Conservation (phyloP, 2,329 filamentous ascomycete species). For the Tolypocladium ophioglossoides region DNA sequence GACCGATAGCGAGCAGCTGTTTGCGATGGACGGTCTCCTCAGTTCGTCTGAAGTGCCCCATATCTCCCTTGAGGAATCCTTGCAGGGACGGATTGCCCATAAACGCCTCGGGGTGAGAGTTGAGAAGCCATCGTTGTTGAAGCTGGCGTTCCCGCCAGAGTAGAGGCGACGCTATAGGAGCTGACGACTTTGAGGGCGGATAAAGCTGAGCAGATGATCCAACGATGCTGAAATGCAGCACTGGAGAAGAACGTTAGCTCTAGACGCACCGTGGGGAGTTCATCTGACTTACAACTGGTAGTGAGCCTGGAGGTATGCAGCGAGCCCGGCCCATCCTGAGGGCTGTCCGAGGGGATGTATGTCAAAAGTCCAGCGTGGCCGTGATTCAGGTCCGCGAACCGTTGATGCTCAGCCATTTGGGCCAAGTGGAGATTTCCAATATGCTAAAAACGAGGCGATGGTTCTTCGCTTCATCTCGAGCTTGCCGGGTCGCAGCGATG, state of each 20-base stretch:
- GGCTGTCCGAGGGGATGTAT: conserved; percentile 16
- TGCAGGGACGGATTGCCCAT: conserved; percentile 23
- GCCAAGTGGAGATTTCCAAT: conserved; percentile 18
- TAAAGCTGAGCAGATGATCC: conserved; percentile 24
- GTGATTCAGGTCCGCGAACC: conserved; percentile 19
- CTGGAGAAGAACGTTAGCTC: conserved; percentile 9
- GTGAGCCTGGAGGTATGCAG: conserved; percentile 20
- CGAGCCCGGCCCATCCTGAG: conserved; percentile 13
- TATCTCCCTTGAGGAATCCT: conserved; percentile 25
- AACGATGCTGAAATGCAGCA: conserved; percentile 19
- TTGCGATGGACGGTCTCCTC: conserved; percentile 13
- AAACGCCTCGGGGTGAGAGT: conserved; percentile 39
- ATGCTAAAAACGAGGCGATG: conserved; percentile 12
- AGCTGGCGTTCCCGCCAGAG: conserved; percentile 19
- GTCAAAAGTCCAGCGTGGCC: conserved; percentile 22
- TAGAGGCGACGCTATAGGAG: conserved; percentile 12
- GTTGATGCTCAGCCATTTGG: conserved; percentile 27
- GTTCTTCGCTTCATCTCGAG: conserved; percentile 23
- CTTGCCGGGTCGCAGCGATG: background rate
- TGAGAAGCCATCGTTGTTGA: conserved; percentile 39
- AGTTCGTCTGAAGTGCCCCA: conserved; percentile 16
- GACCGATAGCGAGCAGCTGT: conserved; percentile 43
- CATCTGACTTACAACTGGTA: conserved; percentile 11
- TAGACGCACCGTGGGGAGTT: background rate
- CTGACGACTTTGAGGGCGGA: conserved; percentile 17